Conservation (phyloP, 345 rosid genomes). For the Sisymbrium altissimum region DNA sequence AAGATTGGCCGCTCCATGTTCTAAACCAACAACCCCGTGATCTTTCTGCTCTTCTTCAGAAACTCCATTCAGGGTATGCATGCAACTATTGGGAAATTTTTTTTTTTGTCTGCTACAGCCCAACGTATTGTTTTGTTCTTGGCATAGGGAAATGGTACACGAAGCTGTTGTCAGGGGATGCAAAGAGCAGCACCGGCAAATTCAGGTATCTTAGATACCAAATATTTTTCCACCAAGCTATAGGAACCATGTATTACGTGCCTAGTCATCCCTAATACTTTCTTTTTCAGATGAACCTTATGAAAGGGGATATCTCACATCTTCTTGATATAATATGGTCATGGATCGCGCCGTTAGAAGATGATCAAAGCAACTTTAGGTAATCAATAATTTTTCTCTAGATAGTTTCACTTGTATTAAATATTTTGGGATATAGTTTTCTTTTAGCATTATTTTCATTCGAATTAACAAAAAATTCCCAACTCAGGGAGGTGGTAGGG, state of each 20-base stretch:
- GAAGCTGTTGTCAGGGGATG: slow-evolving; percentile 86
- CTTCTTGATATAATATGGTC: slow-evolving; percentile 92
- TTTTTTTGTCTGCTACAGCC: background rate
- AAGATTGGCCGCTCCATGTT: slow-evolving; percentile 91
- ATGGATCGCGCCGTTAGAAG: slow-evolving; percentile 94
- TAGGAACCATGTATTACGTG: slow-evolving; percentile 5
- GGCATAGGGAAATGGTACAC: slow-evolving; percentile 70
- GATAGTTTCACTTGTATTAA: background rate
- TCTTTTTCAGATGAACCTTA: slow-evolving; percentile 79
- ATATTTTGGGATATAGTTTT: background rate
- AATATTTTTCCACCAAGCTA: slow-evolving; percentile 2
- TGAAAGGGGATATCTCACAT: slow-evolving; percentile 85
- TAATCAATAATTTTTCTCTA: slow-evolving; percentile 21
- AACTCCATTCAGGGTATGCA: slow-evolving; percentile 86
- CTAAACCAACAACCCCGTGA: slow-evolving; percentile 89
- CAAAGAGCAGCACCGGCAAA: slow-evolving; percentile 96
- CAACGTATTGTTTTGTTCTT: slow-evolving; percentile 20
- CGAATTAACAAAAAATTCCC: background rate
- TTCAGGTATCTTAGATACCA: slow-evolving; percentile 54
- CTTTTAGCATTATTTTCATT: background rate
- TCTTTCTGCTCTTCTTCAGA: slow-evolving; percentile 88
- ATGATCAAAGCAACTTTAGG: slow-evolving; percentile 78
- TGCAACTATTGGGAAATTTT: slow-evolving; percentile 3
- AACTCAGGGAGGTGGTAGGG: background rate
- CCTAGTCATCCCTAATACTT: slow-evolving; percentile 17